A percentile compares a stretch with the other conserved stretches of the same genome.
Evolutionary conservation across 139 green algal species (phyloP).

Genomic region (Auxenochlorella protothecoides): DNA sequence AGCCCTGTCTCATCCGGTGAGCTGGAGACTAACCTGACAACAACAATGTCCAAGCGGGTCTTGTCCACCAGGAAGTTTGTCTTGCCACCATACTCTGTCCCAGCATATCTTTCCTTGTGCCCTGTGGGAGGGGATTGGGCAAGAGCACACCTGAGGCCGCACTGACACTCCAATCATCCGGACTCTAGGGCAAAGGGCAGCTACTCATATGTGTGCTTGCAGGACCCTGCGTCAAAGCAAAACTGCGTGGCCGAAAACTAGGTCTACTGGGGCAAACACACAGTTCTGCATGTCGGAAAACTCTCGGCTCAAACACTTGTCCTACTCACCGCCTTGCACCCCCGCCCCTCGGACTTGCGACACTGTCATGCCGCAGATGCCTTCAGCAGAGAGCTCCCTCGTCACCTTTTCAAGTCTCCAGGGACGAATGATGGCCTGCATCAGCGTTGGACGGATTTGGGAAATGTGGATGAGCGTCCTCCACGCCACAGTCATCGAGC

Average conservation of each 20-base stretch:
- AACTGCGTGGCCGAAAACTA: no score
- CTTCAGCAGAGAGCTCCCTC: conserved; percentile 37
- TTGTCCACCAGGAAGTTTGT: conserved; percentile 64
- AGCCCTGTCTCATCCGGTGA: no score
- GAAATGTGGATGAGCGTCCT: neutral
- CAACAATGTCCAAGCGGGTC: conserved; percentile 61
- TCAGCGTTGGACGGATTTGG: neutral
- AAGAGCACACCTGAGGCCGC: no score
- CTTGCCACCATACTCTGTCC: conserved; percentile 54
- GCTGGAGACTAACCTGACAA: conserved; percentile 17
- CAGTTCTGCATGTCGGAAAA: no score
- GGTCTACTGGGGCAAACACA: no score
- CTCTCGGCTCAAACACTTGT: neutral
- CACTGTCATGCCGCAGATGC: conserved; percentile 73
- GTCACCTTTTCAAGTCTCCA: conserved; percentile 65
- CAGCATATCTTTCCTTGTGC: conserved; percentile 61
- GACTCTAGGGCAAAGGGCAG: no score
- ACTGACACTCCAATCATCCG: no score
- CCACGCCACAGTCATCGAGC: neutral
- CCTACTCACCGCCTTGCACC: conserved; percentile 54
- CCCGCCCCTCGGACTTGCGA: conserved; percentile 56
- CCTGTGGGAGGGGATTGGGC: conserved; percentile 21
- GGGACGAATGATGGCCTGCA: conserved; percentile 59
- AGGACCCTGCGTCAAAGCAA: no score
- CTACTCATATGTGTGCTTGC: no score